phyloP scores from a whole-genome alignment of 179 eudicot species.

The Silene noctiflora region DNA sequence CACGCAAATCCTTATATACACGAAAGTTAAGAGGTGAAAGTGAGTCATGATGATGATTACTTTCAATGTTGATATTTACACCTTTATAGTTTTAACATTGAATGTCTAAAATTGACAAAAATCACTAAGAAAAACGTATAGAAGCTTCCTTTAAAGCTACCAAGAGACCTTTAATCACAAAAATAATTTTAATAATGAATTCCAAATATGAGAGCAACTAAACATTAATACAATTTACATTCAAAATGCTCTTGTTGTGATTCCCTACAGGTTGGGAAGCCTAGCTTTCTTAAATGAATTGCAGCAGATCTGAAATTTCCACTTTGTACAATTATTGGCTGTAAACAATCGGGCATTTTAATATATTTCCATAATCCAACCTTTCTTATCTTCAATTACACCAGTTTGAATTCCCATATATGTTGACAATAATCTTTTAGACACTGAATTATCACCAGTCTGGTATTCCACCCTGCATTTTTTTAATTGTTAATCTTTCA shows the following conservation, averaged over 20 bases:
- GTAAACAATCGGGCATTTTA: slow-evolving; percentile 11
- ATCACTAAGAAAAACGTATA: background rate
- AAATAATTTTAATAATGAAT: background rate
- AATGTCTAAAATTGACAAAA: background rate
- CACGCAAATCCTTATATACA: no score
- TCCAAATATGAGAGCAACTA: background rate
- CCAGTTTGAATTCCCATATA: slow-evolving; percentile 57
- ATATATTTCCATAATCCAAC: slow-evolving; percentile 61
- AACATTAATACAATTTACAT: background rate
- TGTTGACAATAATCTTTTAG: slow-evolving; percentile 35
- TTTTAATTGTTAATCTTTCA: background rate
- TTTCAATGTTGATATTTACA: no score
- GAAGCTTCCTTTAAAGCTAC: background rate
- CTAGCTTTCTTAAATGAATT: slow-evolving; percentile 1
- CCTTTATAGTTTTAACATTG: background rate
- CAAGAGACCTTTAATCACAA: background rate
- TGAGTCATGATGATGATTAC: no score
- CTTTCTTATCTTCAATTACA: slow-evolving; percentile 56
- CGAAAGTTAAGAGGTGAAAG: no score
- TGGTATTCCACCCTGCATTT: slow-evolving; percentile 53
- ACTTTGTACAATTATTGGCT: slow-evolving; percentile 7
- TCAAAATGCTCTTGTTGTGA: background rate
- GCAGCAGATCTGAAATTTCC: background rate
- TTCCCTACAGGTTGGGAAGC: background rate
- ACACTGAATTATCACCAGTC: slow-evolving; percentile 30